Conservation (phyloP, 495 filamentous ascomycete genomes). For the Xanthoparmelia taractica region DNA sequence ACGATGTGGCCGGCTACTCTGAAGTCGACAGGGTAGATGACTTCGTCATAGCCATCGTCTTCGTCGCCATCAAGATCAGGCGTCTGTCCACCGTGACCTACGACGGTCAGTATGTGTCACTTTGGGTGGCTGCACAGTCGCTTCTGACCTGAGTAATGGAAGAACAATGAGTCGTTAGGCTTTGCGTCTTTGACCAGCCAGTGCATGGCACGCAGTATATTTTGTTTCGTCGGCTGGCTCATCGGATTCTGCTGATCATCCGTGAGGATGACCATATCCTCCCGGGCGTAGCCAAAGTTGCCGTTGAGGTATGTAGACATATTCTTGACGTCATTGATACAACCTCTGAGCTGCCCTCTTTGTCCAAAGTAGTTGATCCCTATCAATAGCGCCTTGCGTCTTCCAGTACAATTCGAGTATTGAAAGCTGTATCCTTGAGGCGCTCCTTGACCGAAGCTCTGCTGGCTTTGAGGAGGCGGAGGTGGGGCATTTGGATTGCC, state of each 20-base stretch:
- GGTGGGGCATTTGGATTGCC: slow-evolving; percentile 34
- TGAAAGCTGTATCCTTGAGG: slow-evolving; percentile 74
- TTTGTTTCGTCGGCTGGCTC: slow-evolving; percentile 93
- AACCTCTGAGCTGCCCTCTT: slow-evolving; percentile 82
- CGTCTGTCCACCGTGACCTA: slow-evolving; percentile 95
- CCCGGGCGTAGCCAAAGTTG: slow-evolving; percentile 85
- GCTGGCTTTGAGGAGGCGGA: slow-evolving; percentile 37
- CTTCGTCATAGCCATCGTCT: slow-evolving; percentile 93
- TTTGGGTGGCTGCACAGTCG: background rate
- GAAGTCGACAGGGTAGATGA: slow-evolving; percentile 97
- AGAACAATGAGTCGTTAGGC: slow-evolving; percentile 94
- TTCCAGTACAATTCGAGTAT: slow-evolving; percentile 87
- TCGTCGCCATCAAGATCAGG: slow-evolving; percentile 91
- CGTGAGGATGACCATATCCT: slow-evolving; percentile 97
- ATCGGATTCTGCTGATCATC: slow-evolving; percentile 96
- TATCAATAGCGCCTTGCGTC: slow-evolving; percentile 85
- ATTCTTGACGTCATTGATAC: slow-evolving; percentile 98
- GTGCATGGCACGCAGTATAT: slow-evolving; percentile 95
- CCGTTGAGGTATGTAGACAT: slow-evolving; percentile 90
- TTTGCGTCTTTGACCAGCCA: slow-evolving; percentile 94
- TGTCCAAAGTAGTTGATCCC: slow-evolving; percentile 98
- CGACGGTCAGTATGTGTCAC: slow-evolving; percentile 3
- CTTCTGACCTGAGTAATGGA: slow-evolving; percentile 87
- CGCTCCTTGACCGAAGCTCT: slow-evolving; percentile 68
- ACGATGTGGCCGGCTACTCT: slow-evolving; percentile 84